Base-by-base conservation (phyloP, 2,329 filamentous ascomycete genomes). In the Trichoderma atrobrunneum region DNA sequence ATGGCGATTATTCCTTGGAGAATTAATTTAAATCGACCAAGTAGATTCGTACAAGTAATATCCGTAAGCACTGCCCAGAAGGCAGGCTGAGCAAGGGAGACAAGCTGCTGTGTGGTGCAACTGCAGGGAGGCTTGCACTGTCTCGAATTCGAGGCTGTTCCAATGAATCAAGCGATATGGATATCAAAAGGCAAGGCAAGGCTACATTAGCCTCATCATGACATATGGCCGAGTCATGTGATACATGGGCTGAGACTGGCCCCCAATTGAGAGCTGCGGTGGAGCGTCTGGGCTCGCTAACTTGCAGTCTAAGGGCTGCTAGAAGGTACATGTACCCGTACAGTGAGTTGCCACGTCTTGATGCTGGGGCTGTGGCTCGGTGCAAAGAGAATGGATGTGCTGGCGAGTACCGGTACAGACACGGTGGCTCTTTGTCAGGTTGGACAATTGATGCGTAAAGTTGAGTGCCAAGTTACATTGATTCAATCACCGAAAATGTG, bases 231-330 rank as follows among this genome's bases (percentile, higher is more conserved):
- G 39, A 48, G 71, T 72, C 71, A 72, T 72, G 71, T 72, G 71
- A 72, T 65, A 63, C 16, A 61, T 72, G 70, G 70, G 56, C 71
- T 48, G 57, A 62, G 71, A 28, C 30, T 68, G 32, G 59, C 68
- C 28, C 56, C 63, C 26, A 72, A 48, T 66, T 56, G 60, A 66
- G 48, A 71, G 69, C 69, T 72, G 57, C 26, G 36, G 70, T 68
- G 70, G 70, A 57, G 62, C 18, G 16, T 3, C 61, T 30, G 54
- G n/a, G n/a, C 12, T 70, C 57, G 36, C 39, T 59, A 62, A 62
- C 57, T 14, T 56, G 48, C 43, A 60, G 36, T 30, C 24, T 18
- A 43, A 26, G 36, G 6, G 63, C 48, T 21, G 43, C 48, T 54
- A 21, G 48, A 24, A 24, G 21, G 43, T 48, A n/a, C 10, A 5